Evolutionary conservation across 148 eudicot genomes (phyloP).

Genomic region (Chenopodium album): DNA sequence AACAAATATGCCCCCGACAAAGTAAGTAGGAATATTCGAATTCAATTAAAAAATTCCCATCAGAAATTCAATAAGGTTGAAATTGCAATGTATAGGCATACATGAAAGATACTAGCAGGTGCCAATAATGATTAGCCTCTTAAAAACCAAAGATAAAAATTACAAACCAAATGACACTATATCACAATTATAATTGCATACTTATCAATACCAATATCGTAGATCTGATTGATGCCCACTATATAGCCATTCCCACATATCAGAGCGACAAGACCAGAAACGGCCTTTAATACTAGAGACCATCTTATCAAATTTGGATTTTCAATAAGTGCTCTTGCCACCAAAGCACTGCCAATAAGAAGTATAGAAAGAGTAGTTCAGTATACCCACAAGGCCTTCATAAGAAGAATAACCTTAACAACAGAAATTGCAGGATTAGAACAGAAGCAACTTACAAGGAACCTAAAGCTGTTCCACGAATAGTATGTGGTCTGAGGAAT

Average conservation of each 20-base stretch:
- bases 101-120: neutral
- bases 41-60: neutral
- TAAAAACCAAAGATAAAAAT: neutral
- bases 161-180: slow-evolving; percentile 10
- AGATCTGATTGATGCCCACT: slow-evolving; percentile 98
- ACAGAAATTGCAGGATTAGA: slow-evolving; percentile 10
- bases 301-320: slow-evolving; percentile 82
- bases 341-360: slow-evolving; percentile 72
- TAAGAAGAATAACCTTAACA: neutral
- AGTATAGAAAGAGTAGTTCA: slow-evolving; percentile 19
- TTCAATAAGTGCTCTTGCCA: slow-evolving; percentile 84
- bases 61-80: neutral
- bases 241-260: slow-evolving; percentile 97
- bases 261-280: slow-evolving; percentile 82
- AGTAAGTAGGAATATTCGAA: neutral
- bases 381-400: neutral
- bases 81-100: slow-evolving; percentile 8
- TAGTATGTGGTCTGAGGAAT: slow-evolving; percentile 94
- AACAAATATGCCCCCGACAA: neutral
- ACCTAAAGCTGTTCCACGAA: slow-evolving; percentile 95
- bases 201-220: slow-evolving; percentile 99
- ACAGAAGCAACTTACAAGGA: slow-evolving; percentile 54
- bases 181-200: slow-evolving; percentile 42
- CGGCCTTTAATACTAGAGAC: slow-evolving; percentile 80
- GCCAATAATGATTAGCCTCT: neutral